These are phyloP conservation scores for Annona squamosa DNA, from an alignment of 164 flowering plant species.

Conservation along the genomic window DNA sequence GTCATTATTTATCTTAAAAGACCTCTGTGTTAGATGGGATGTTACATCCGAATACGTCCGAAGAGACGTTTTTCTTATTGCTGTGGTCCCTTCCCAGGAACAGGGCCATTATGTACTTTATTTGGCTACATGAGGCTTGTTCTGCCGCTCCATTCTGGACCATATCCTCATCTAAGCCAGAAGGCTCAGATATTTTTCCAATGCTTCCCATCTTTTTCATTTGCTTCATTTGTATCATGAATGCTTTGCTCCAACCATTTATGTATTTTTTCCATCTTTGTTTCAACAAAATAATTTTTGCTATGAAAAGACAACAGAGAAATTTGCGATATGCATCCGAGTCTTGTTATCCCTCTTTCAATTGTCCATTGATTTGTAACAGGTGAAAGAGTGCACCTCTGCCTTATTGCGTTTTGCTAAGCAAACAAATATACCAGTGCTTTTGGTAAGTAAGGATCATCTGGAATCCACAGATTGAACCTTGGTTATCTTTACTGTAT, in stretches of 20 bases:
- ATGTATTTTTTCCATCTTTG: background rate
- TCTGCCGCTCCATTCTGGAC: too few relatives aligned
- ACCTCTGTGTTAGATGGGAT: too few relatives aligned
- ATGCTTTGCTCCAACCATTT: background rate
- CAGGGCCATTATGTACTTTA: background rate
- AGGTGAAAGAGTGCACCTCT: constrained; percentile 94
- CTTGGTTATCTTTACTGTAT: background rate
- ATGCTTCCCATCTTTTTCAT: too few relatives aligned
- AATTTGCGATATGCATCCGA: background rate
- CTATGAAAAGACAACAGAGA: background rate
- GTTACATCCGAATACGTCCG: too few relatives aligned
- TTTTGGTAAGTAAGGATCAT: constrained; percentile 48
- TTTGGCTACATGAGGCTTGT: background rate
- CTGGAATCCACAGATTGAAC: background rate
- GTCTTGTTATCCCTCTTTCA: background rate
- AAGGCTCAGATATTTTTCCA: too few relatives aligned
- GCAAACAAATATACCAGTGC: constrained; percentile 64
- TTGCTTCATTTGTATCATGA: background rate
- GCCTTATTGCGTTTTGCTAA: constrained; percentile 83
- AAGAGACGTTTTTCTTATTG: background rate
- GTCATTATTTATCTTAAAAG: too few relatives aligned
- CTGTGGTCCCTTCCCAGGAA: background rate
- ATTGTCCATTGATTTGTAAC: constrained; percentile 11
- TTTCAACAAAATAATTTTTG: background rate
- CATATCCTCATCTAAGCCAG: too few relatives aligned